Base-by-base conservation (phyloP, 192 early-diverging fungal species). In the Chytriomyces confervae region DNA sequence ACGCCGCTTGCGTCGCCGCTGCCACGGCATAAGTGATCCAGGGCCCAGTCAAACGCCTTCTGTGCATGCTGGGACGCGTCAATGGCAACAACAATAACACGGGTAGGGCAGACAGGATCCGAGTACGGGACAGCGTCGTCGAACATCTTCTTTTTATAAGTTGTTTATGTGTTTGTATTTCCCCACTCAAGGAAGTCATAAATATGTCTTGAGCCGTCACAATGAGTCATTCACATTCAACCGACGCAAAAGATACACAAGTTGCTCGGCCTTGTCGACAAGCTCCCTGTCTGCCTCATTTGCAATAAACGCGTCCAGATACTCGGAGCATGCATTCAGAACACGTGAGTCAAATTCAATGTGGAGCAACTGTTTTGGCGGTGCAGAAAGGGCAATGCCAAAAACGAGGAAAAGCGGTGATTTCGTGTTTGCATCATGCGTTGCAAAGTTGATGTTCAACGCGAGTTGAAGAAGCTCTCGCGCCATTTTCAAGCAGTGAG, bases 41-140 rank as follows among this genome's bases (percentile, higher is more conserved):
- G 18, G 62, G 23, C 11, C 62, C 62, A 64, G 62, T 16, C 11
- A 36, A 64, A 64, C n/a, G 62, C 62, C 10, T 13, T 16, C 10
- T 64, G 23, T 3, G 62, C 13, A 36, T 20, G 20, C 57, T 67
- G 43, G 24, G 66, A 67, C 13, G 11, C 66, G 44, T 67, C 66
- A 23, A 67, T 8, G n/a, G 66, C 66, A 11, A 67, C 45, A 23
- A 29, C 43, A 47, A 67, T 67, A n/a, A 67, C 45, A 11, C 66
- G 27, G 7, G 69, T 71, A 4, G 8, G 50, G 29, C 23, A 24
- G 16, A 49, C 8, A 16, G 69, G 69, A 23, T 50, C 7, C 50
- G 69, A 57, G 69, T 57, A 71, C 9, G 69, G 50, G 69, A 71
- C n/a, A 43, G 50, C 69, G 69, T 71, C 69, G 57, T 71, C 69